Evolutionary conservation across 192 early-diverging fungal species (phyloP).

Genomic region (Coemansia erecta): DNA sequence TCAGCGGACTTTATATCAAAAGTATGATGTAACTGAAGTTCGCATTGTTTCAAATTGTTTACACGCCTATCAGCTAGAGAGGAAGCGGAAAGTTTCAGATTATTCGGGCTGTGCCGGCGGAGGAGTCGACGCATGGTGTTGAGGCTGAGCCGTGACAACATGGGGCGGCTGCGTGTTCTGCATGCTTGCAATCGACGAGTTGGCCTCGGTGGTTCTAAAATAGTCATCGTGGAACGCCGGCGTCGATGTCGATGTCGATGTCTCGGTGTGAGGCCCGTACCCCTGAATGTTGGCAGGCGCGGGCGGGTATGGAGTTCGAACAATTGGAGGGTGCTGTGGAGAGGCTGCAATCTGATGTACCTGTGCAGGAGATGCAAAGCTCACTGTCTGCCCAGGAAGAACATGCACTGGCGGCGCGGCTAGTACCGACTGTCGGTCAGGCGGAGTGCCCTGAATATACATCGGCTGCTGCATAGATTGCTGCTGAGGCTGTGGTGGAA

Average conservation of each 20-base stretch:
- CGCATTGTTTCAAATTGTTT: too few relatives aligned
- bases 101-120: neutral
- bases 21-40: too few relatives aligned
- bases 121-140: neutral
- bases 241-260: neutral
- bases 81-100: too few relatives aligned
- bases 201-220: neutral
- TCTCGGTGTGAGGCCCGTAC: neutral
- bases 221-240: slow-evolving; percentile 4
- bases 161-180: neutral
- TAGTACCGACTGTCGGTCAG: neutral
- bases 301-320: slow-evolving; percentile 3
- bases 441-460: too few relatives aligned
- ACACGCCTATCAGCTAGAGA: too few relatives aligned
- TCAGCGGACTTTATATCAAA: too few relatives aligned
- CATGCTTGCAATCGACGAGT: neutral
- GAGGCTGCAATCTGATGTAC: neutral
- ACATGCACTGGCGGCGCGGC: too few relatives aligned
- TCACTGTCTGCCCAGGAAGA: neutral
- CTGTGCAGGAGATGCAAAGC: slow-evolving; percentile 6
- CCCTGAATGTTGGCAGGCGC: neutral
- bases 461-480: neutral
- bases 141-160: neutral
- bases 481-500: slow-evolving; percentile 2
- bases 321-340: neutral